phyloP scores from a whole-genome alignment of 352 stramenopile genomes.

The Nothophytophthora sp. region DNA sequence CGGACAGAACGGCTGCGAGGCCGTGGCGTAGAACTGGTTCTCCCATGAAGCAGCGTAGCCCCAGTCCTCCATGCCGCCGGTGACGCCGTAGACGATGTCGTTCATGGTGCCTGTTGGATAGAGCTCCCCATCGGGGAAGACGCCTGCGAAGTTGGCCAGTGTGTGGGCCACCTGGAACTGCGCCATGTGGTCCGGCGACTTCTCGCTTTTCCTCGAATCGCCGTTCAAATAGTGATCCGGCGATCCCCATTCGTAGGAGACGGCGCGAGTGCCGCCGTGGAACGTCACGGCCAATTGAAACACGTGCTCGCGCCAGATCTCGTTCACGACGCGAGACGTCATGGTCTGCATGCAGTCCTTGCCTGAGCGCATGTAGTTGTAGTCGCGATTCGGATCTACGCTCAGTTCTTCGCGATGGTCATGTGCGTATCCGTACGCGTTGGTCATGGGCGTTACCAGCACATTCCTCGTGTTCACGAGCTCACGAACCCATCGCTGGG shows the following conservation, averaged over 20 bases:
- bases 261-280: constrained; percentile 96
- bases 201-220: constrained; percentile 59
- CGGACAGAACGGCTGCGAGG: constrained; percentile 55
- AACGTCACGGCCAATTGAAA: constrained; percentile 98
- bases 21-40: constrained; percentile 40
- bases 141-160: constrained; percentile 70
- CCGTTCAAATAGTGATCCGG: constrained; percentile 81
- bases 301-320: constrained; percentile 96
- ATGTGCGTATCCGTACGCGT: constrained; percentile 92
- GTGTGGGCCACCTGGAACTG: constrained; percentile 63
- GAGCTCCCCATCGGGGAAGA: constrained; percentile 64
- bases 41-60: constrained; percentile 93
- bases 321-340: constrained; percentile 95
- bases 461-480: constrained; percentile 90
- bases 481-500: constrained; percentile 62
- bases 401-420: constrained; percentile 79
- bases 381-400: constrained; percentile 98
- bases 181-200: constrained; percentile 77
- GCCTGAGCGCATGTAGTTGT: constrained; percentile 93
- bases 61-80: constrained; percentile 99
- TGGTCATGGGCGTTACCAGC: constrained; percentile 92
- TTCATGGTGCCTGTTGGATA: constrained; percentile 94
- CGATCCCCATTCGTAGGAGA: constrained; percentile 98
- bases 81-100: constrained; percentile 96
- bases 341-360: constrained; percentile 95